Evolutionary conservation across 1,139 yeast species (phyloP), one percentile per base, ranked within the genome.

Genomic region (Debaryomyces psychrophilus): DNA sequence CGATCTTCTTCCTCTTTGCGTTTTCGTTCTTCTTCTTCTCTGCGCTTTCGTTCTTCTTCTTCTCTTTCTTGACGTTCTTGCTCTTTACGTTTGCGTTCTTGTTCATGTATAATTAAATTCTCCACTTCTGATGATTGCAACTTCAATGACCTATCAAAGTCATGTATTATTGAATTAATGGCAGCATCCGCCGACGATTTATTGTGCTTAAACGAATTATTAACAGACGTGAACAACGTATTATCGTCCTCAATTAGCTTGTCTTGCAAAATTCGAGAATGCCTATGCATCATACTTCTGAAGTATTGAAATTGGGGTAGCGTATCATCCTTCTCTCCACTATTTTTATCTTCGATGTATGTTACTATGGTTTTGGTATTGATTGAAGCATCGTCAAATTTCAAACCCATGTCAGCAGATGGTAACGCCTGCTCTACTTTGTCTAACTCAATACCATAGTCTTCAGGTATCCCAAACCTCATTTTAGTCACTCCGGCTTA

Each of bases 401-500:
- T 28, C 2, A 27, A 14, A 37, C 26, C 15, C 17, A 20, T 27
- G 22, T 37, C 12, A 11, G 17, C 15, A 11, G 29, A 11, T 9
- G 22, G 23, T 15, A 14, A 7, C 4, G 5, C 22, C 9, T 8
- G 4, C 12, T 36, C 31, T 5, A 8, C 11, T 14, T 39, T 28
- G 9, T 56, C 61, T 5, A 51, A 55, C 22, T 54, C 61, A 12
- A 57, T n/a, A 1, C 58, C 64, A 42, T 59, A 62, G 34, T 56
- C 58, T 8, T 48, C 55, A 11, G 71, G 71, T 18, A 67, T 50
- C 11, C 68, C 69, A 52, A 63, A 65, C 37, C 56, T 55, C 69
- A 64, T 64, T 12, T 20, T 37, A 31, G 25, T 33, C 23, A 14
- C 11, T 8, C 14, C 18, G 4, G 4, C 33, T 14, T 14, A 11